phyloP scores from a whole-genome alignment of 768 basidiomycete genomes.

The Pisolithus orientalis region DNA sequence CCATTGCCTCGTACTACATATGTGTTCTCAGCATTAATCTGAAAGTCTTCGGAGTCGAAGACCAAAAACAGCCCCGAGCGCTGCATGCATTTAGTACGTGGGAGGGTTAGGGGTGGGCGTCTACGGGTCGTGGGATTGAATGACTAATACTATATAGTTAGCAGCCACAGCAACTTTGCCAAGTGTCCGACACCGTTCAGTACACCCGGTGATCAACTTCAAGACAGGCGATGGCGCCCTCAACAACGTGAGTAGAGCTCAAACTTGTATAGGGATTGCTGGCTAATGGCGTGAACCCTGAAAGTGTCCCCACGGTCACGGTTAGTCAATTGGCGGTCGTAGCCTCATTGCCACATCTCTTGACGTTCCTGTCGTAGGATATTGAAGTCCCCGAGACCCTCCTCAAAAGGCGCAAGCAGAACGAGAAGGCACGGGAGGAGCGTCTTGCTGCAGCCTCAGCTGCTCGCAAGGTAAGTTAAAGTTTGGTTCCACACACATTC shows the following conservation, averaged over 20 bases:
- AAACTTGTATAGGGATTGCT: neutral
- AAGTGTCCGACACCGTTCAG: conserved; percentile 16
- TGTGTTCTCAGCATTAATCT: too few relatives aligned
- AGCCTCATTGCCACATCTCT: neutral
- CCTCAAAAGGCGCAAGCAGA: conserved; percentile 99
- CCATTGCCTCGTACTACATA: too few relatives aligned
- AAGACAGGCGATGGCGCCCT: conserved; percentile 41
- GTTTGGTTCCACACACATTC: conserved; percentile 5
- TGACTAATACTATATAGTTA: conserved; percentile 33
- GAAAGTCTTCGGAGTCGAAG: too few relatives aligned
- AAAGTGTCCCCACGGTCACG: conserved; percentile 43
- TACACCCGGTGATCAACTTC: conserved; percentile 25
- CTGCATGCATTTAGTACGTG: too few relatives aligned
- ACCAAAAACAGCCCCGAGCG: too few relatives aligned
- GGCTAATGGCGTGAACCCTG: neutral
- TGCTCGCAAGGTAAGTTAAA: conserved; percentile 76
- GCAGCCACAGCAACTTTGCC: conserved; percentile 30
- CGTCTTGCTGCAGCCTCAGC: conserved; percentile 76
- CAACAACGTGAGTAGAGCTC: conserved; percentile 43
- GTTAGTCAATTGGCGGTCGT: conserved; percentile 24
- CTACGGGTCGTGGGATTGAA: conserved; percentile 13
- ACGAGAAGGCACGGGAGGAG: conserved; percentile 93
- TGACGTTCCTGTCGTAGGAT: conserved; percentile 43
- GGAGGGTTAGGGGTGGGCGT: too few relatives aligned
- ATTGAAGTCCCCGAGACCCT: conserved; percentile 99